Conservation (phyloP, 1,139 yeast genomes). For the Kodamaea sp. region DNA sequence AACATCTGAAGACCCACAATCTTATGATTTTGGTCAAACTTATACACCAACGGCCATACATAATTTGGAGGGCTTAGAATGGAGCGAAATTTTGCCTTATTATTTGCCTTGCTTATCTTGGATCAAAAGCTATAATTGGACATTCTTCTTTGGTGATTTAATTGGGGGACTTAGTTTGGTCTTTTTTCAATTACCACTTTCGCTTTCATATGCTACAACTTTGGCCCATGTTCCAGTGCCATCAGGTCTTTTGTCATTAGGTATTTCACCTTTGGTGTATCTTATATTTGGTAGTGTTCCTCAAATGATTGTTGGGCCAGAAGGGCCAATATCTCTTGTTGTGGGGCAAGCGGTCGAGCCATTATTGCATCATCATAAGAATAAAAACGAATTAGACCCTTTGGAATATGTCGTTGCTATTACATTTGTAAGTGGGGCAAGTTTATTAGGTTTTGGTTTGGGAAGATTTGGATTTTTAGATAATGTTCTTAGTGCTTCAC, state of each 20-base stretch:
- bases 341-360: conserved; percentile 91
- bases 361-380: conserved; percentile 47
- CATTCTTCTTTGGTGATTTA: conserved; percentile 65
- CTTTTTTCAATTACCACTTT: conserved; percentile 86
- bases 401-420: conserved; percentile 69
- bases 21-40: no score
- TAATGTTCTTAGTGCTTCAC: conserved; percentile 76
- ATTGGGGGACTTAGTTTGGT: conserved; percentile 86
- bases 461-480: conserved; percentile 86
- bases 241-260: conserved; percentile 79
- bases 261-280: conserved; percentile 80
- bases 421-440: conserved; percentile 74
- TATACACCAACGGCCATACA: conserved; percentile 25
- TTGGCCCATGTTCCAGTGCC: conserved; percentile 88
- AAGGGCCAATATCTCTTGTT: conserved; percentile 85
- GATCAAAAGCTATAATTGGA: conserved; percentile 58
- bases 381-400: conserved; percentile 43
- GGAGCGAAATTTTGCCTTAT: conserved; percentile 49
- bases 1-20: no score
- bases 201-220: conserved; percentile 84
- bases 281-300: conserved; percentile 88
- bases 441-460: conserved; percentile 72
- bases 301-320: conserved; percentile 96
- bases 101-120: conserved; percentile 81
- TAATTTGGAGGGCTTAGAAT: conserved; percentile 20